These are phyloP conservation scores for Colletotrichum tropicale DNA, from an alignment of 2,329 filamentous ascomycete species.

Conservation along the genomic window DNA sequence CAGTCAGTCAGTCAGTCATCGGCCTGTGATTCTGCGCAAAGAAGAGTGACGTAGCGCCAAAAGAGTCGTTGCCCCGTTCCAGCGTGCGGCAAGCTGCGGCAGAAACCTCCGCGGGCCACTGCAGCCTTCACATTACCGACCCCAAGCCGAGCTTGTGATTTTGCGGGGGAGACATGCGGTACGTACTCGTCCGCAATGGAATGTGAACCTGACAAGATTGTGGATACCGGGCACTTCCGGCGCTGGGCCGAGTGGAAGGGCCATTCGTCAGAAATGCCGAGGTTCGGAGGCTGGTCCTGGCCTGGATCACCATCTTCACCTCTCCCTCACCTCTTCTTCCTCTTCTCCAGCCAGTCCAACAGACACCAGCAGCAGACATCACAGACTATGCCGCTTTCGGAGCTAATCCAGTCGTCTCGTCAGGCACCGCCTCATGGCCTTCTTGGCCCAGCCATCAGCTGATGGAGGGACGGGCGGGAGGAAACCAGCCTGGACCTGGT, in stretches of 20 bases:
- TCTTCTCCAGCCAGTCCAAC: background rate
- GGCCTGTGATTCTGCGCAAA: constrained; percentile 10
- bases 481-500: constrained; percentile 3
- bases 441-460: background rate
- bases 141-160: constrained; percentile 62
- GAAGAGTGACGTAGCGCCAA: background rate
- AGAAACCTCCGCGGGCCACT: background rate
- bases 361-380: background rate
- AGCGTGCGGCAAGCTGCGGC: background rate
- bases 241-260: background rate
- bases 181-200: background rate
- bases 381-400: background rate
- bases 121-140: constrained; percentile 45
- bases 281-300: constrained; percentile 16
- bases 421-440: constrained; percentile 1
- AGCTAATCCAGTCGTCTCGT: background rate
- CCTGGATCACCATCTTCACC: background rate
- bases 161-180: constrained; percentile 46
- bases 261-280: constrained; percentile 19
- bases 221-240: constrained; percentile 10
- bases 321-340: background rate
- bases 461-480: background rate
- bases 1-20: background rate
- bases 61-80: background rate
- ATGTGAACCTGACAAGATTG: background rate